phyloP scores from a whole-genome alignment of 139 green algal species.

The Trebouxia sp. region DNA sequence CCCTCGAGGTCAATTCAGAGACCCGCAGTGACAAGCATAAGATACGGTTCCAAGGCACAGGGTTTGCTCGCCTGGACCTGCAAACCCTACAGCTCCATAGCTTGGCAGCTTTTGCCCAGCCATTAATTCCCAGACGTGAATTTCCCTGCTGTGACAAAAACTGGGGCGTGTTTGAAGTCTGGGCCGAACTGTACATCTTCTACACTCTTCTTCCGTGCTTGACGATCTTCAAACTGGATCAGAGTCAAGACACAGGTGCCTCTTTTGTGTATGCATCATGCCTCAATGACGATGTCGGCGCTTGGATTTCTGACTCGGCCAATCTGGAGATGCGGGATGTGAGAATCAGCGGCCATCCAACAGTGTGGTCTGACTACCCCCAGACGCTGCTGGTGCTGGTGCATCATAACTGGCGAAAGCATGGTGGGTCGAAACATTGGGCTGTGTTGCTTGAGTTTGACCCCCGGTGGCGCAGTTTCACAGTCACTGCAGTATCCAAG shows the following conservation, averaged over 20 bases:
- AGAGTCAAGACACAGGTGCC: background rate
- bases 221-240: background rate
- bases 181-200: background rate
- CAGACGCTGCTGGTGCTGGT: background rate
- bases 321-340: background rate
- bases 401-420: conserved; percentile 5
- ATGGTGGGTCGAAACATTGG: background rate
- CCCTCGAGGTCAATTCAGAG: background rate
- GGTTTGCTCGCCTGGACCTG: background rate
- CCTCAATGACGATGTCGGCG: background rate
- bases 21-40: background rate
- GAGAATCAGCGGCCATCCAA: background rate
- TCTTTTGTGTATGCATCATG: background rate
- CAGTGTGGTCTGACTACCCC: background rate
- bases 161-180: background rate
- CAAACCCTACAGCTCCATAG: conserved; percentile 2
- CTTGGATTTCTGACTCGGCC: background rate
- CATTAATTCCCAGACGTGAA: background rate
- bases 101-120: background rate
- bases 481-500: background rate
- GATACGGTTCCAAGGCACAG: background rate
- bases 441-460: background rate
- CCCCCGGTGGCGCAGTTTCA: background rate
- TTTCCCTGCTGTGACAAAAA: conserved; percentile 19
- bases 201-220: background rate